These are phyloP conservation scores for Pseudodiploospora longispora DNA, from an alignment of 2,329 filamentous ascomycete species.

Conservation along the genomic window DNA sequence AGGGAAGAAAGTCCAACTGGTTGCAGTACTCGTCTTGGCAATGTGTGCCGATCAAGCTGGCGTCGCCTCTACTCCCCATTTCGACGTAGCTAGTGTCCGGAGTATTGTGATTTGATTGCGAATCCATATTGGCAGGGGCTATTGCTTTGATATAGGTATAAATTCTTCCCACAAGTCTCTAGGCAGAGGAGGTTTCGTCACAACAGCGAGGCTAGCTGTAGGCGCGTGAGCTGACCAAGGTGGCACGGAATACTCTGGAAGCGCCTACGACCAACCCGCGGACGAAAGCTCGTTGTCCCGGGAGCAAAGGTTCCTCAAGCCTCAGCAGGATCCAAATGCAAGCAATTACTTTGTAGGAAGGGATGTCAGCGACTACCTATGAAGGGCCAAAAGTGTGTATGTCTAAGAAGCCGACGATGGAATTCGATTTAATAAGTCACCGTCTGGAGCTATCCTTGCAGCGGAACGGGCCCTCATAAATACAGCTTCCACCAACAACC, in stretches of 20 bases:
- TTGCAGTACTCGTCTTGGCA: conserved; percentile 90
- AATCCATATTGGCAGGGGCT: conserved; percentile 38
- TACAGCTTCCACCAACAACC: too few species aligned
- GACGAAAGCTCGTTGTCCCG: too few species aligned
- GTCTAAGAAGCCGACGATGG: too few species aligned
- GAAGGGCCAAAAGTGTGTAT: too few species aligned
- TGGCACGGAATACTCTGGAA: conserved; percentile 27
- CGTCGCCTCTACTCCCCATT: conserved; percentile 66
- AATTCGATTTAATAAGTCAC: too few species aligned
- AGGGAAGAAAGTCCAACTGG: conserved; percentile 92
- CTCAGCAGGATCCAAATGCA: too few species aligned
- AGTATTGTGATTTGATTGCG: conserved; percentile 34
- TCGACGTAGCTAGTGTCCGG: conserved; percentile 55
- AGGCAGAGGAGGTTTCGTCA: not conserved
- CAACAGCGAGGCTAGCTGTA: not conserved
- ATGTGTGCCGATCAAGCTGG: conserved; percentile 79
- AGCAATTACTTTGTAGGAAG: too few species aligned
- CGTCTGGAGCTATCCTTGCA: too few species aligned
- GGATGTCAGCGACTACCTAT: too few species aligned
- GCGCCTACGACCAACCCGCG: conserved; percentile 11
- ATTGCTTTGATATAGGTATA: not conserved
- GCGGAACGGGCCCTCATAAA: too few species aligned
- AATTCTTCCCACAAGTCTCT: not conserved
- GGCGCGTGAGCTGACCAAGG: conserved; percentile 1
- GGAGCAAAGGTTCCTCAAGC: too few species aligned